phyloP scores from a whole-genome alignment of 768 basidiomycete genomes.

The Xerocomellus intermedius region DNA sequence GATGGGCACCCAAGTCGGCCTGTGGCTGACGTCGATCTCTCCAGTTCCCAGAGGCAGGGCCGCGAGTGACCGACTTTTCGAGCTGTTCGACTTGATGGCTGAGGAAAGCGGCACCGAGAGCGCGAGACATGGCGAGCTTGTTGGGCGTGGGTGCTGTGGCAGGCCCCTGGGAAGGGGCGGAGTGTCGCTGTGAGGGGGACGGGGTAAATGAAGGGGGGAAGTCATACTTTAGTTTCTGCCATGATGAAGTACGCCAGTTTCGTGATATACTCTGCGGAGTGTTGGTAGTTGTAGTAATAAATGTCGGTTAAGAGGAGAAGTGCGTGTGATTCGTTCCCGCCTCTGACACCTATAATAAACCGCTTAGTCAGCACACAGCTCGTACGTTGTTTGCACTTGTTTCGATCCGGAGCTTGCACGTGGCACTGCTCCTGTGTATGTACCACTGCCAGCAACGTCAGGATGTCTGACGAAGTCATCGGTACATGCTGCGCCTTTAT shows the following conservation, averaged over 20 bases:
- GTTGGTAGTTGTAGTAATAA: background rate
- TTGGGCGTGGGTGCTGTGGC: conserved; percentile 37
- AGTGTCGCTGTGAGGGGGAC: background rate
- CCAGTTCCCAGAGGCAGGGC: conserved; percentile 59
- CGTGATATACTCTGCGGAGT: background rate
- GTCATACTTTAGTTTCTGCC: conserved; percentile 21
- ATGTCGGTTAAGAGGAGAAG: background rate
- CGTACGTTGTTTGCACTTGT: background rate
- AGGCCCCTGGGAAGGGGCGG: conserved; percentile 15
- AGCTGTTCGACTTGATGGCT: conserved; percentile 87
- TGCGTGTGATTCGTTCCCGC: conserved; percentile 1
- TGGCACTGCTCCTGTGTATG: too few species aligned
- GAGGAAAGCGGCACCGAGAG: conserved; percentile 83
- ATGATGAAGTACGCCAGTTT: conserved; percentile 6
- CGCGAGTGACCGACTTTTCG: conserved; percentile 66
- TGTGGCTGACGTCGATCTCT: conserved; percentile 44
- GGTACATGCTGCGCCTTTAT: conserved; percentile 21
- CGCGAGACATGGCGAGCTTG: conserved; percentile 81
- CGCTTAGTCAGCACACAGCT: conserved; percentile 15
- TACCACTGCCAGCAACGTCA: background rate
- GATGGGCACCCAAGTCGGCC: conserved; percentile 15
- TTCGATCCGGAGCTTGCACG: background rate
- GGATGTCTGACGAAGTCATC: conserved; percentile 22
- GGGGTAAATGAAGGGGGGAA: too few species aligned
- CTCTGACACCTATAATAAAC: too few species aligned